Evolutionary conservation across 2,329 filamentous ascomycete species (phyloP).

Genomic region (Capronia coronata): DNA sequence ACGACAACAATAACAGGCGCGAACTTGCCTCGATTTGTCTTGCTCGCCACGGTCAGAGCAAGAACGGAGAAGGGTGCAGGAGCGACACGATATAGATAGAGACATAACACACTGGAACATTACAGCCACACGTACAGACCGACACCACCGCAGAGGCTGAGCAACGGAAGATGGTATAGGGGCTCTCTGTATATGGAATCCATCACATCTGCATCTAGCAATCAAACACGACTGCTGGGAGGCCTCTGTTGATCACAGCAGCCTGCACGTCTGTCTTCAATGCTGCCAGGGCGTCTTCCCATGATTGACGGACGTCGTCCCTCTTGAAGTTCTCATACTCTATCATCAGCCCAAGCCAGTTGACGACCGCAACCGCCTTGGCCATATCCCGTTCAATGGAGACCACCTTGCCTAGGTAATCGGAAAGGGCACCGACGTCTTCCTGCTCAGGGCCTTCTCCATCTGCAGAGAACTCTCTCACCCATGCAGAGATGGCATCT

Average conservation of each 20-base stretch:
- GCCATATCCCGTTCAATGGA: slow-evolving; percentile 68
- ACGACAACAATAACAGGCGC: not conserved
- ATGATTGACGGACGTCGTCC: slow-evolving; percentile 40
- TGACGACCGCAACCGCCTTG: slow-evolving; percentile 64
- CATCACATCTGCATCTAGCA: slow-evolving; percentile 8
- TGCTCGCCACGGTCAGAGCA: not conserved
- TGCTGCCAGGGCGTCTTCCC: slow-evolving; percentile 35
- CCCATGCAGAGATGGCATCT: slow-evolving; percentile 69
- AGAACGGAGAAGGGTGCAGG: not conserved
- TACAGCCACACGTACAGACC: too few species aligned
- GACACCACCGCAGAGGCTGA: not conserved
- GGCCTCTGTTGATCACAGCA: slow-evolving; percentile 52
- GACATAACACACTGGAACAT: too few species aligned
- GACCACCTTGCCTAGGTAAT: slow-evolving; percentile 67
- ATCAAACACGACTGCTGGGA: slow-evolving; percentile 49
- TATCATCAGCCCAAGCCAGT: slow-evolving; percentile 52
- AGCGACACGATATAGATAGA: not conserved
- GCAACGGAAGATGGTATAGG: not conserved
- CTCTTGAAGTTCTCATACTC: slow-evolving; percentile 36
- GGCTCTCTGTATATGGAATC: not conserved
- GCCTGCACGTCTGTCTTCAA: slow-evolving; percentile 46
- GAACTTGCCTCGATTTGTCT: not conserved
- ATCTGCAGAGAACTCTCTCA: slow-evolving; percentile 61
- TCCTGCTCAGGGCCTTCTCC: slow-evolving; percentile 75
- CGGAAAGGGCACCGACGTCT: slow-evolving; percentile 68